These are phyloP conservation scores for Boletus rex-veris DNA, from an alignment of 768 basidiomycete species.

Conservation along the genomic window DNA sequence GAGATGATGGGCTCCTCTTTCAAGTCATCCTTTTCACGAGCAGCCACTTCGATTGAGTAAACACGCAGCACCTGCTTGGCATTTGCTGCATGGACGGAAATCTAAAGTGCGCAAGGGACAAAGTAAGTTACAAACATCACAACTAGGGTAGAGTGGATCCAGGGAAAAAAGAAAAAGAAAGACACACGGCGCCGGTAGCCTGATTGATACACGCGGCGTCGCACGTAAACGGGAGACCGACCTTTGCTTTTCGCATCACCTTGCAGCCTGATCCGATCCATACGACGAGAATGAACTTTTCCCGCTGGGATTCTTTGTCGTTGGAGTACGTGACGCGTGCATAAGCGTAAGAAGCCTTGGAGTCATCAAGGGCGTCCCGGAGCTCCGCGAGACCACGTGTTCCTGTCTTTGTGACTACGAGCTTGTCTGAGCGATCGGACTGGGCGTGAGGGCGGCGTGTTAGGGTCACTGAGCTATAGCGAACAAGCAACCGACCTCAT, in stretches of 20 bases:
- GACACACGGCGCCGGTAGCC: slow-evolving; percentile 2
- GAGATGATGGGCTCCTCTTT: slow-evolving; percentile 83
- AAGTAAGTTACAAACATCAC: slow-evolving; percentile 29
- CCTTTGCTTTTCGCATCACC: slow-evolving; percentile 91
- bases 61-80: slow-evolving; percentile 77
- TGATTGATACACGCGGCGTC: slow-evolving; percentile 15
- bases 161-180: slow-evolving; percentile 1
- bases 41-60: slow-evolving; percentile 87
- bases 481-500: slow-evolving; percentile 51
- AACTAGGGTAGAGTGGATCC: slow-evolving; percentile 20
- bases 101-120: slow-evolving; percentile 43
- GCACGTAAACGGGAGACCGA: slow-evolving; percentile 35
- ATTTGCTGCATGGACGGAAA: slow-evolving; percentile 87
- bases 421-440: slow-evolving; percentile 77
- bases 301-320: slow-evolving; percentile 80
- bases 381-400: slow-evolving; percentile 78
- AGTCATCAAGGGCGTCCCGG: slow-evolving; percentile 62
- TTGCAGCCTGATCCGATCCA: slow-evolving; percentile 85
- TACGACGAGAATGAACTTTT: slow-evolving; percentile 84
- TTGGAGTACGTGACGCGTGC: slow-evolving; percentile 80
- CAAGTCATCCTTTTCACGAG: slow-evolving; percentile 78
- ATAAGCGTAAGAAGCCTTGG: slow-evolving; percentile 81
- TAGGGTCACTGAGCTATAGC: slow-evolving; percentile 3
- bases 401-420: slow-evolving; percentile 75
- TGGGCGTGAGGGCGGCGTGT: slow-evolving; percentile 30